A percentile compares a stretch with the other conserved stretches of the same genome.
Conservation (phyloP, 441 rosid species). For the Croton laevigatus region DNA sequence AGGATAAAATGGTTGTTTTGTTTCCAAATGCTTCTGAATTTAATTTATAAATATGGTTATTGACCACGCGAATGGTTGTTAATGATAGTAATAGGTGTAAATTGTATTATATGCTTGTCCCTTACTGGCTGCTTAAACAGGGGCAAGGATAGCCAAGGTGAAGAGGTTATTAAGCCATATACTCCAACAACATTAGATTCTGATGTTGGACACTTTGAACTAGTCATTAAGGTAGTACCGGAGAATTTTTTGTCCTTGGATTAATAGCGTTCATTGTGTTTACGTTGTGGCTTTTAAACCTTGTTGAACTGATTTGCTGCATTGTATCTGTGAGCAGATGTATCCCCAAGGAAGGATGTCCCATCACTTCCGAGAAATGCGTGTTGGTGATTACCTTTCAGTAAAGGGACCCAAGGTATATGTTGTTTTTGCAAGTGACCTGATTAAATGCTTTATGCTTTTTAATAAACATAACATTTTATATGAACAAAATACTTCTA, state of each 20-base stretch:
- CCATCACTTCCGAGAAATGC: conserved; percentile 92
- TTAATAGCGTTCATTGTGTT: conserved; percentile 1
- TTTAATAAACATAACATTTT: background rate
- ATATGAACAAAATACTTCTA: background rate
- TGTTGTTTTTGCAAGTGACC: conserved; percentile 13
- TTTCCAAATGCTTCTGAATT: background rate
- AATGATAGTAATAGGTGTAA: background rate
- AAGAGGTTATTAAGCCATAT: conserved; percentile 86
- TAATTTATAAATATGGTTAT: background rate
- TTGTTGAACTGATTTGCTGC: conserved; percentile 1
- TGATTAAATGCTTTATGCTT: background rate
- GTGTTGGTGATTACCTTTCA: conserved; percentile 71
- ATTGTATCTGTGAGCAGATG: conserved; percentile 48
- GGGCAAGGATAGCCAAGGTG: conserved; percentile 82
- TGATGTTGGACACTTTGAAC: conserved; percentile 80
- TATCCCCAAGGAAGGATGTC: conserved; percentile 98
- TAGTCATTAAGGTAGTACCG: conserved; percentile 76
- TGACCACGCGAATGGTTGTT: background rate
- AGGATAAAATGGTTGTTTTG: background rate
- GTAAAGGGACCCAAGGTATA: conserved; percentile 96
- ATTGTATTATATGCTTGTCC: background rate
- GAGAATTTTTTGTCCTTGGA: conserved; percentile 4
- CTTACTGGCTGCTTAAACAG: conserved; percentile 30
- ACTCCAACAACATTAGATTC: conserved; percentile 95
- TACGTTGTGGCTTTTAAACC: background rate